Evolutionary conservation across 371 early-diverging fungal species (phyloP), one percentile per base, ranked within the genome.

Genomic region (Mucor irregularis): DNA sequence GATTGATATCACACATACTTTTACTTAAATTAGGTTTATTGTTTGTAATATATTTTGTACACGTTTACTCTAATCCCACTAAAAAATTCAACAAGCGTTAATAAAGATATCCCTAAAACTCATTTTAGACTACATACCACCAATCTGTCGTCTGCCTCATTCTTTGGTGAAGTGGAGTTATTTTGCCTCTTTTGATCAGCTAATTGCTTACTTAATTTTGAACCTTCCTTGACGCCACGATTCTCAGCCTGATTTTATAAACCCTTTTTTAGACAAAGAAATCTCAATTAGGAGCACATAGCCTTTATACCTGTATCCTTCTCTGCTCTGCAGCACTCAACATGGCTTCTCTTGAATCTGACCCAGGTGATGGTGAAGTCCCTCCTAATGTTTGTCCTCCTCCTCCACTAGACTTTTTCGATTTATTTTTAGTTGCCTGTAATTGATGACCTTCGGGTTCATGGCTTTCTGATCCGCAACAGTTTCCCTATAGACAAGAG

Each of bases 311-410:
- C 51, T 74, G 47, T 31, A 55, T 10, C 34, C 61, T 55, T 40
- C 74, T 62, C 51, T 70, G 57, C 39, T 74, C 74, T 21, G 71
- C 71, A 33, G 74, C 74, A 24, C 40, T 58, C 9, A 70, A 24
- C 71, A 67, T 74, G 22, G 68, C 68, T 25, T 73, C 73, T 56
- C 66, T 59, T 16, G 57, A 45, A 10, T 30, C 13, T 3, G 45
- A 30, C 29, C 45, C 1, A 31, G 24, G 19, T 48, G 48, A 50
- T 11, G 39, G 17, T 16, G 40, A 21, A 47, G 29, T 42, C 10
- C 64, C 58, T 0, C 64, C 64, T 13, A 58, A 33, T 0, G 64
- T 22, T 22, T 52, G 64, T 11, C 58, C n/a, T n/a, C n/a, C n/a
- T n/a, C n/a, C n/a, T n/a, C n/a, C 58, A 21, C n/a, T 29, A 17